Percentiles rank a stretch among this genome's conserved stretches.
Evolutionary conservation across 352 stramenopile species (phyloP).

Genomic region (Plasmopara halstedii): DNA sequence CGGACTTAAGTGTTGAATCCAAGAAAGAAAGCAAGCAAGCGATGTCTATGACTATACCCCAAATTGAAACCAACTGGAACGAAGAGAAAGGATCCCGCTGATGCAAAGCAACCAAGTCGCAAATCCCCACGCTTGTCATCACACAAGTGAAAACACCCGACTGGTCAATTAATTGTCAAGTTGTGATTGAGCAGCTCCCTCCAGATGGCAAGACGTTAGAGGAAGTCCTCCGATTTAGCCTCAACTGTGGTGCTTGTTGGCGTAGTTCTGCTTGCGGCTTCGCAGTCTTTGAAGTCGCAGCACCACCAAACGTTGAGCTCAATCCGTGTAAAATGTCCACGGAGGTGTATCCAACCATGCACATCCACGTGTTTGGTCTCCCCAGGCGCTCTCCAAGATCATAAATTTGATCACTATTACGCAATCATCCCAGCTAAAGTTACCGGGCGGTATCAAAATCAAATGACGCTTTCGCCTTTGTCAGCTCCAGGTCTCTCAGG

Average conservation of each 20-base stretch:
- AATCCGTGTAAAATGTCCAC: neutral
- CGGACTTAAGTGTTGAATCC: no score
- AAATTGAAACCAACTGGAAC: no score
- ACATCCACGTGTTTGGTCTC: neutral
- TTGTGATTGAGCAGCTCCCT: neutral
- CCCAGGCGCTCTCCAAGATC: neutral
- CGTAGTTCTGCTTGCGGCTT: neutral
- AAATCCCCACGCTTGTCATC: neutral
- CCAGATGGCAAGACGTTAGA: neutral
- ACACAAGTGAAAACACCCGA: neutral
- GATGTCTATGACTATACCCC: no score
- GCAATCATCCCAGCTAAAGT: conserved; percentile 1
- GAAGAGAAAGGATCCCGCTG: neutral
- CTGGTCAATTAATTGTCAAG: neutral
- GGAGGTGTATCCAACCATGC: neutral
- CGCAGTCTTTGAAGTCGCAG: neutral
- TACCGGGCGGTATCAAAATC: neutral
- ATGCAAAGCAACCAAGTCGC: neutral
- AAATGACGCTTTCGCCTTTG: conserved; percentile 3
- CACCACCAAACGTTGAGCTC: neutral
- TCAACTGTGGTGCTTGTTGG: neutral
- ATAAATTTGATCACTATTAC: neutral
- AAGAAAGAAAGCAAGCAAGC: no score
- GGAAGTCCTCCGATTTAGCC: neutral
- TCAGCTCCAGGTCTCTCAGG: conserved; percentile 17